These are phyloP conservation scores for Podaxis sp. DNA, from an alignment of 768 basidiomycete species.

Conservation along the genomic window DNA sequence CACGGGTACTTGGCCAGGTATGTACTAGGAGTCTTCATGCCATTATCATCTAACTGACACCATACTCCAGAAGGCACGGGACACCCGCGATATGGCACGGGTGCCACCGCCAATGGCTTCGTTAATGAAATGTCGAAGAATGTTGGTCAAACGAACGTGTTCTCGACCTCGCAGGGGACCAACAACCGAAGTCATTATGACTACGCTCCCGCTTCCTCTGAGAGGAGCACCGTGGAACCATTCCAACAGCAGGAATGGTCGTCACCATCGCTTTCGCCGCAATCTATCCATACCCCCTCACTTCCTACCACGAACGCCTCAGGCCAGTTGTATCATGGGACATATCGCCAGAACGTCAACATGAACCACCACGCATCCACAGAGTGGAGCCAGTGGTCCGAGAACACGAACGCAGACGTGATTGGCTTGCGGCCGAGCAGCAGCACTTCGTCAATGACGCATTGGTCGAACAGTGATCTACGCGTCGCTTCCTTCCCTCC, in stretches of 20 bases:
- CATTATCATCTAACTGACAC: background rate
- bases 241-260: constrained; percentile 9
- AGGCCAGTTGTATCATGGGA: background rate
- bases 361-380: background rate
- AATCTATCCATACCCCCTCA: constrained; percentile 4
- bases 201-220: constrained; percentile 9
- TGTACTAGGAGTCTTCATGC: background rate
- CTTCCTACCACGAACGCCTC: background rate
- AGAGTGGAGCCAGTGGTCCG: constrained; percentile 11
- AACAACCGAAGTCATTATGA: constrained; percentile 5
- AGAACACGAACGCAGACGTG: constrained; percentile 1
- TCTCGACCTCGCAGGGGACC: constrained; percentile 2
- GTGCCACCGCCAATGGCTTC: background rate
- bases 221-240: constrained; percentile 6
- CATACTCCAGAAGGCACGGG: background rate
- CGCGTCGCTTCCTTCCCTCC: constrained; percentile 7
- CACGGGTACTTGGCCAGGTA: constrained; percentile 6
- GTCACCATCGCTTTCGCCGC: constrained; percentile 8
- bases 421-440: background rate
- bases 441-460: constrained; percentile 1
- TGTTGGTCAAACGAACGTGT: background rate
- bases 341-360: background rate
- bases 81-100: constrained; percentile 5
- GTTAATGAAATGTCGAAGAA: constrained; percentile 5
- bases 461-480: constrained; percentile 6